phyloP scores from a whole-genome alignment of 345 rosid species.

The Arabidopsis arenosa region DNA sequence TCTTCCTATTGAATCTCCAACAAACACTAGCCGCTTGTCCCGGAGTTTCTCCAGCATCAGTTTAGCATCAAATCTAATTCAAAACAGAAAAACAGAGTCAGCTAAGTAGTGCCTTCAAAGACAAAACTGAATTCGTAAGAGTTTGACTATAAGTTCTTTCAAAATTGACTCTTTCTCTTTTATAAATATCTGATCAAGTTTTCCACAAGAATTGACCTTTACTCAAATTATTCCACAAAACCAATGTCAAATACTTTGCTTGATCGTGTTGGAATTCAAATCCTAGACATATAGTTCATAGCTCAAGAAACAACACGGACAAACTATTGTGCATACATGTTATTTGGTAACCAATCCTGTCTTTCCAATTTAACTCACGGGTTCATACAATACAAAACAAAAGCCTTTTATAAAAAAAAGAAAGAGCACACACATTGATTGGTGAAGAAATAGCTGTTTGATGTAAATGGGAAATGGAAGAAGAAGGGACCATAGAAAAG shows the following conservation, averaged over 20 bases:
- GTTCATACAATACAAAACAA: constrained; percentile 32
- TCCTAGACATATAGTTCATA: background rate
- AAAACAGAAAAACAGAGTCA: background rate
- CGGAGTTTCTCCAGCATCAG: constrained; percentile 70
- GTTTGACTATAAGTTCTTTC: background rate
- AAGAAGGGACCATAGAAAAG: constrained; percentile 44
- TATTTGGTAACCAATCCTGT: background rate
- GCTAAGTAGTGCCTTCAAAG: background rate
- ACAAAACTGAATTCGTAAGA: constrained; percentile 6
- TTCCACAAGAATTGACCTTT: too few relatives aligned
- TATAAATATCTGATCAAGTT: background rate
- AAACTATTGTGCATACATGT: background rate
- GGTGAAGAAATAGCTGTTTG: constrained; percentile 25
- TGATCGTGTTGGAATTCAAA: background rate
- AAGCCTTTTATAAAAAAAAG: background rate
- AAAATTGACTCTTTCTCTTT: background rate
- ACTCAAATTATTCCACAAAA: background rate
- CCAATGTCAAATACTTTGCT: background rate
- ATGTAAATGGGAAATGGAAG: constrained; percentile 34
- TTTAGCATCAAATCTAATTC: constrained; percentile 70
- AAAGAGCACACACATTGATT: constrained; percentile 9
- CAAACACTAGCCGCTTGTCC: constrained; percentile 71
- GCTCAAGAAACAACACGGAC: background rate
- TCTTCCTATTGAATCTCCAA: constrained; percentile 94
- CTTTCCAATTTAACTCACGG: constrained; percentile 29